A percentile compares a stretch with the other conserved stretches of the same genome.
These are phyloP conservation scores for Pythium monospermum DNA, from an alignment of 352 stramenopile genomes.

Conservation along the genomic window DNA sequence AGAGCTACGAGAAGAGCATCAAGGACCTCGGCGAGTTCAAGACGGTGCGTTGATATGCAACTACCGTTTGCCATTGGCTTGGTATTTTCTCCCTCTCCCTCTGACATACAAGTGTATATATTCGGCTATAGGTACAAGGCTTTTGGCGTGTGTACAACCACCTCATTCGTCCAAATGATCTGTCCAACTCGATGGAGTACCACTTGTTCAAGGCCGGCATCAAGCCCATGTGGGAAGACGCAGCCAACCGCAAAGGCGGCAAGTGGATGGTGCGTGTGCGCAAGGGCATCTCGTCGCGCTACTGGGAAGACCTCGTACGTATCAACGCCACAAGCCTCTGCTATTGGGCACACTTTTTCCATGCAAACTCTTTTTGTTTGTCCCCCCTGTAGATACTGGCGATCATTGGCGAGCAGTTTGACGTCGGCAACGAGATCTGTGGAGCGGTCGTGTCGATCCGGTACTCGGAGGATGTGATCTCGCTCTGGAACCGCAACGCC, in stretches of 20 bases:
- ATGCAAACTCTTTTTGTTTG: too few species aligned
- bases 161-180: constrained; percentile 87
- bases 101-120: background rate
- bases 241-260: constrained; percentile 84
- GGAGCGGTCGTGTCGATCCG: constrained; percentile 88
- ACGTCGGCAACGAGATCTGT: constrained; percentile 92
- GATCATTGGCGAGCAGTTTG: constrained; percentile 93
- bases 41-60: constrained; percentile 42
- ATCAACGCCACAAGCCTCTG: too few species aligned
- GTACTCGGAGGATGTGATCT: constrained; percentile 93
- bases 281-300: constrained; percentile 88
- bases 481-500: constrained; percentile 92
- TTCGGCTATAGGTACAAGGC: constrained; percentile 64
- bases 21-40: constrained; percentile 92
- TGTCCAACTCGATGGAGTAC: constrained; percentile 89
- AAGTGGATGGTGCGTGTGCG: constrained; percentile 93
- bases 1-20: constrained; percentile 94
- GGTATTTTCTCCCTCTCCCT: too few species aligned
- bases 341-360: too few species aligned
- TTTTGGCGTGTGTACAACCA: constrained; percentile 95
- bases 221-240: constrained; percentile 94
- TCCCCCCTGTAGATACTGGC: constrained; percentile 64
- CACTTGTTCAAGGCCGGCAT: constrained; percentile 93
- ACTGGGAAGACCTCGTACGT: constrained; percentile 90
- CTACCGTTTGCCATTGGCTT: background rate